These are phyloP conservation scores for Aschersonia sp. DNA, from an alignment of 2,329 filamentous ascomycete species.

Conservation along the genomic window DNA sequence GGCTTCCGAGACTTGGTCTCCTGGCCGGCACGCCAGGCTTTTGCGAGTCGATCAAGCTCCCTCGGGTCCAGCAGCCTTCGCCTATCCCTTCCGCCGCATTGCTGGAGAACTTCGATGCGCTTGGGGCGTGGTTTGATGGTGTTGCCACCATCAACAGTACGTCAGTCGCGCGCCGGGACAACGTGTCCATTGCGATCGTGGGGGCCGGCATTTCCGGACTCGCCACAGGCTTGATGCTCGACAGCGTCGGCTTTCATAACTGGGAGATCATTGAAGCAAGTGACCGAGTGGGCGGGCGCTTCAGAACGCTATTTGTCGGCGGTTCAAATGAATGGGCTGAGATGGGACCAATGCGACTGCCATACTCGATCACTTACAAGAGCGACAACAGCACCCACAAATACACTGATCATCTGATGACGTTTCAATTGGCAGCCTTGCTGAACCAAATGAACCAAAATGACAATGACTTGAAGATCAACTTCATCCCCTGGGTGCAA, in stretches of 20 bases:
- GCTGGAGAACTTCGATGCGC: slow-evolving; percentile 12
- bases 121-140: slow-evolving; percentile 24
- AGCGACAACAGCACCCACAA: slow-evolving; percentile 25
- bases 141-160: slow-evolving; percentile 18
- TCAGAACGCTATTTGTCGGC: slow-evolving; percentile 27
- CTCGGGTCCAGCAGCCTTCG: not conserved
- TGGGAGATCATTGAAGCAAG: slow-evolving; percentile 29
- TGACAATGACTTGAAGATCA: slow-evolving; percentile 16
- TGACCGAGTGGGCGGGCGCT: slow-evolving; percentile 24
- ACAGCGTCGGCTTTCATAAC: slow-evolving; percentile 26
- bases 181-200: slow-evolving; percentile 15
- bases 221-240: slow-evolving; percentile 17
- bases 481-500: slow-evolving; percentile 27
- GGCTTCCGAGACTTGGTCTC: not conserved
- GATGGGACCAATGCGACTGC: slow-evolving; percentile 30
- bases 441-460: slow-evolving; percentile 24
- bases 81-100: not conserved
- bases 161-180: slow-evolving; percentile 8
- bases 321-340: slow-evolving; percentile 18
- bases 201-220: slow-evolving; percentile 22
- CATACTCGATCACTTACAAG: slow-evolving; percentile 21
- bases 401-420: slow-evolving; percentile 26
- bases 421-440: slow-evolving; percentile 24
- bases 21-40: not conserved
- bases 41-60: not conserved